phyloP scores from a whole-genome alignment of 768 basidiomycete species.

The Suillus hirtellus region DNA sequence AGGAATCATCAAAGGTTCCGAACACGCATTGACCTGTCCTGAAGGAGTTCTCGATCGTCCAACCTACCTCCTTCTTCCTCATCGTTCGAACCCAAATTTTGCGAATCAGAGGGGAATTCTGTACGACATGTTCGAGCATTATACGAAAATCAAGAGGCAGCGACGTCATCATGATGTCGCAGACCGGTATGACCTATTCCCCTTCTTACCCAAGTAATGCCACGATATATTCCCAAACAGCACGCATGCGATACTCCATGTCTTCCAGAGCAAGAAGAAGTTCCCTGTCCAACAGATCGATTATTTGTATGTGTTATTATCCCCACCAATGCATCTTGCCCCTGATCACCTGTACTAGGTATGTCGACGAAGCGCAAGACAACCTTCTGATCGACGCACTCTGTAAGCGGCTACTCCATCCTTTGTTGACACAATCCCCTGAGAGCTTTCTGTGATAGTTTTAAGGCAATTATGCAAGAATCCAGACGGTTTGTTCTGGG shows the following conservation, averaged over 20 bases:
- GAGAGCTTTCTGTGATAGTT: constrained; percentile 38
- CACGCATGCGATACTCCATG: constrained; percentile 50
- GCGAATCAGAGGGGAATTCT: constrained; percentile 46
- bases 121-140: constrained; percentile 56
- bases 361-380: constrained; percentile 76
- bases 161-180: constrained; percentile 53
- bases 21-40: constrained; percentile 41
- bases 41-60: constrained; percentile 42
- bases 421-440: background rate
- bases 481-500: constrained; percentile 71
- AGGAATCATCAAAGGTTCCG: constrained; percentile 70
- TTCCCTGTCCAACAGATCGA: constrained; percentile 46
- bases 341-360: constrained; percentile 38
- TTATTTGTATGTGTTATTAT: constrained; percentile 45
- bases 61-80: constrained; percentile 49
- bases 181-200: constrained; percentile 45
- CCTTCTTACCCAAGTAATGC: background rate
- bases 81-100: constrained; percentile 56
- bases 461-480: constrained; percentile 63
- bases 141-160: constrained; percentile 45
- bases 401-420: constrained; percentile 36
- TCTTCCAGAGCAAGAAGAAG: constrained; percentile 20
- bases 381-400: constrained; percentile 65
- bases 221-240: constrained; percentile 31
- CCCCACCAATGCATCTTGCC: background rate